phyloP scores from a whole-genome alignment of 2,329 filamentous ascomycete species.

The Plenodomus tracheiphilus region DNA sequence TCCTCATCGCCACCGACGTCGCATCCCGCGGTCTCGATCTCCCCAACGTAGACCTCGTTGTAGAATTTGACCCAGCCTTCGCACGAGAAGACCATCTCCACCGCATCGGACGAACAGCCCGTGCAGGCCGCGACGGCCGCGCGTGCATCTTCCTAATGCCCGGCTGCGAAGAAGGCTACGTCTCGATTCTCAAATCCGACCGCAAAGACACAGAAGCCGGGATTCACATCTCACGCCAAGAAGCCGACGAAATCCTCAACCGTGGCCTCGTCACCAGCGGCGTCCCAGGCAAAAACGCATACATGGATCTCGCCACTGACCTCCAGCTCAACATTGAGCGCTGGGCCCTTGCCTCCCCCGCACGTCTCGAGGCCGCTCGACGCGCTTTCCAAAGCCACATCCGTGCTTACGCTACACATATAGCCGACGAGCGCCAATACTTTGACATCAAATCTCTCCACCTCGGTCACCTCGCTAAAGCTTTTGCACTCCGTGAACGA shows the following conservation, averaged over 20 bases:
- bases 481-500: conserved; percentile 85
- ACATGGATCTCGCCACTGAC: conserved; percentile 69
- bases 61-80: conserved; percentile 96
- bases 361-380: conserved; percentile 77
- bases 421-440: conserved; percentile 78
- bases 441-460: conserved; percentile 94
- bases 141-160: conserved; percentile 89
- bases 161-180: conserved; percentile 89
- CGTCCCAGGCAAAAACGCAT: conserved; percentile 53
- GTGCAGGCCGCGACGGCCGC: conserved; percentile 84
- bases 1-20: conserved; percentile 93
- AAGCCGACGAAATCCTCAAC: conserved; percentile 68
- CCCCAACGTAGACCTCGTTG: conserved; percentile 89
- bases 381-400: conserved; percentile 91
- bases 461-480: conserved; percentile 90
- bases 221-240: conserved; percentile 58
- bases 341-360: conserved; percentile 65
- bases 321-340: conserved; percentile 68
- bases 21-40: conserved; percentile 94
- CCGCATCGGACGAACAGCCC: conserved; percentile 90
- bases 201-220: conserved; percentile 66
- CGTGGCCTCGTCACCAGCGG: conserved; percentile 60
- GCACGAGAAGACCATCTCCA: conserved; percentile 92
- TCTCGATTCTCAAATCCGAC: conserved; percentile 73
- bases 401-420: conserved; percentile 91